A percentile compares a stretch with the other conserved stretches of the same genome.
Conservation (phyloP, 352 stramenopile genomes). For the Phytopythium montanum region DNA sequence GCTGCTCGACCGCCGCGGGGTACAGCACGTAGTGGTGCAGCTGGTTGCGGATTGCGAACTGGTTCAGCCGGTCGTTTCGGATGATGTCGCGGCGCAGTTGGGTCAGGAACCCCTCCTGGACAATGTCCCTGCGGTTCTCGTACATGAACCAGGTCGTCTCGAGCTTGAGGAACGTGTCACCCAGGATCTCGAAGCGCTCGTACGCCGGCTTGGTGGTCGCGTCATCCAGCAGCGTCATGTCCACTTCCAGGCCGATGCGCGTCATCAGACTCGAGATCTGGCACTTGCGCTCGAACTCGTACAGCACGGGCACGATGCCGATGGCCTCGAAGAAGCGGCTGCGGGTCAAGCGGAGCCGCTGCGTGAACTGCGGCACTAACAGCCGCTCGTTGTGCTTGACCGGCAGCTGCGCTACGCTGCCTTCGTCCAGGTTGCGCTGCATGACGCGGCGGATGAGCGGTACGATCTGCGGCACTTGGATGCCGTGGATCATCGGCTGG, state of each 20-base stretch:
- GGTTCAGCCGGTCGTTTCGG: slow-evolving; percentile 76
- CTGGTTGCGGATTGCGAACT: slow-evolving; percentile 52
- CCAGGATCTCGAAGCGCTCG: slow-evolving; percentile 79
- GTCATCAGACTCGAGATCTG: slow-evolving; percentile 87
- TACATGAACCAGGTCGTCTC: slow-evolving; percentile 87
- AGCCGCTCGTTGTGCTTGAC: slow-evolving; percentile 77
- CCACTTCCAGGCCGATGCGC: slow-evolving; percentile 68
- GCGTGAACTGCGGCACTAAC: slow-evolving; percentile 69
- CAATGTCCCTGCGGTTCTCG: slow-evolving; percentile 63
- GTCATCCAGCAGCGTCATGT: slow-evolving; percentile 72
- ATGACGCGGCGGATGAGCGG: slow-evolving; percentile 81
- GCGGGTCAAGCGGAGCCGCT: slow-evolving; percentile 56
- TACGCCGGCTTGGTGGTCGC: slow-evolving; percentile 84
- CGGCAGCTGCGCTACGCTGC: slow-evolving; percentile 46
- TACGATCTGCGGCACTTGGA: slow-evolving; percentile 74
- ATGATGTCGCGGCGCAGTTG: slow-evolving; percentile 83
- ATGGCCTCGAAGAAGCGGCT: slow-evolving; percentile 78
- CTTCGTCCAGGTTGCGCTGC: slow-evolving; percentile 70
- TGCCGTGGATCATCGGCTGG: slow-evolving; percentile 62
- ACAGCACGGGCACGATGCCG: slow-evolving; percentile 77
- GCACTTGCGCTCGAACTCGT: slow-evolving; percentile 87
- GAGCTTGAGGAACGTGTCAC: slow-evolving; percentile 83
- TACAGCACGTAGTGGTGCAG: slow-evolving; percentile 83
- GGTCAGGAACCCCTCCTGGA: slow-evolving; percentile 67
- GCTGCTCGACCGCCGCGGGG: slow-evolving; percentile 72